These are phyloP conservation scores for Dactylellina haptotyla DNA, from an alignment of 2,329 filamentous ascomycete species.

Conservation along the genomic window DNA sequence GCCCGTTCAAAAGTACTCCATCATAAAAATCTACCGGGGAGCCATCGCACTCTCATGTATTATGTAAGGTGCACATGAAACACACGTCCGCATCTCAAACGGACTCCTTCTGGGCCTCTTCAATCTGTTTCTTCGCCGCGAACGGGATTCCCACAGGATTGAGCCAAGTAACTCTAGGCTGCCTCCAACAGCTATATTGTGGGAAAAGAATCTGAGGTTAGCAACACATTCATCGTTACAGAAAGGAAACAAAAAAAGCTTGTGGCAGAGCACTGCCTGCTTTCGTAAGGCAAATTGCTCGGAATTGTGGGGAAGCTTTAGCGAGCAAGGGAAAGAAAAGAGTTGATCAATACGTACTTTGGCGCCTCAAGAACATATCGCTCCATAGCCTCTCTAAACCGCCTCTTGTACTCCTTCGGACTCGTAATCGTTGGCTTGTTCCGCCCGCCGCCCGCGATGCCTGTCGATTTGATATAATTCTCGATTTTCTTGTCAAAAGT, in stretches of 20 bases:
- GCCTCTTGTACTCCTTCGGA: conserved; percentile 95
- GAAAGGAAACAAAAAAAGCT: no score
- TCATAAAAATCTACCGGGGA: neutral
- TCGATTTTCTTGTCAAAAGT: conserved; percentile 99
- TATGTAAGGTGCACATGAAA: conserved; percentile 14
- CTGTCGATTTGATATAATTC: conserved; percentile 98
- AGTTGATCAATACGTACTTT: conserved; percentile 55
- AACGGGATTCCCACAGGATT: conserved; percentile 53
- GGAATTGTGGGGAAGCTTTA: neutral
- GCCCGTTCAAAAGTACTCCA: neutral
- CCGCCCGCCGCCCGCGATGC: conserved; percentile 77
- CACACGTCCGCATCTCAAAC: conserved; percentile 7
- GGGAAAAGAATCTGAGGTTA: conserved; percentile 5
- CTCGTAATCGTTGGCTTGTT: conserved; percentile 94
- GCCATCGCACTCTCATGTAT: neutral
- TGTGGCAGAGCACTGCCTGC: conserved; percentile 7
- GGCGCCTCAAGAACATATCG: conserved; percentile 69
- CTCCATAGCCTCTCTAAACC: conserved; percentile 96
- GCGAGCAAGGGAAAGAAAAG: neutral
- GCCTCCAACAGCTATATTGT: conserved; percentile 51
- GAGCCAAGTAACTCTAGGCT: conserved; percentile 53
- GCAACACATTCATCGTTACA: conserved; percentile 12
- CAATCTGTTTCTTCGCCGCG: conserved; percentile 42
- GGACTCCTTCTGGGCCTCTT: conserved; percentile 41
- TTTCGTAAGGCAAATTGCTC: neutral